Conservation (phyloP, 1,284 basidiomycete species). For the Tremellales sp. region DNA sequence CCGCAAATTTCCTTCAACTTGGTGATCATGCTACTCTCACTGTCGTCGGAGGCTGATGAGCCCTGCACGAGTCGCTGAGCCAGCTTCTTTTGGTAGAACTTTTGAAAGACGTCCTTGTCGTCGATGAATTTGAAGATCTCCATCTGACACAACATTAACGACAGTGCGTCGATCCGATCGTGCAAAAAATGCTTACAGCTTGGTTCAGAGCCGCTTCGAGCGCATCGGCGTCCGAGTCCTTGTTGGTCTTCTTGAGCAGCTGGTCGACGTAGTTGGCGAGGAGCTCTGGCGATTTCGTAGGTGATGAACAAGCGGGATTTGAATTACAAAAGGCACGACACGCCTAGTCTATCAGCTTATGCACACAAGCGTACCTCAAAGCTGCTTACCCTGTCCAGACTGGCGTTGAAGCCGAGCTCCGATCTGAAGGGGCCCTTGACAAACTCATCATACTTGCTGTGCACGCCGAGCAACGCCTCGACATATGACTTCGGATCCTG, state of each 20-base stretch:
- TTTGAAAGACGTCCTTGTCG: slow-evolving; percentile 99
- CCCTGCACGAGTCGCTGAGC: slow-evolving; percentile 91
- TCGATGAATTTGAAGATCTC: slow-evolving; percentile 98
- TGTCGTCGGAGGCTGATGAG: slow-evolving; percentile 92
- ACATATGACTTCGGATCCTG: slow-evolving; percentile 85
- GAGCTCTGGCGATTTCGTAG: slow-evolving; percentile 89
- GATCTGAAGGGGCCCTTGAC: slow-evolving; percentile 87
- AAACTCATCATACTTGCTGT: slow-evolving; percentile 86
- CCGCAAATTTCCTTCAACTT: slow-evolving; percentile 98
- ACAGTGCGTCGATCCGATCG: background rate
- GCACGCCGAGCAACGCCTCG: slow-evolving; percentile 84
- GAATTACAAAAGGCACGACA: slow-evolving; percentile 95
- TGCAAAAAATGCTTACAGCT: slow-evolving; percentile 61
- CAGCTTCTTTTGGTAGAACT: slow-evolving; percentile 96
- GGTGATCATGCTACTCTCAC: slow-evolving; percentile 96
- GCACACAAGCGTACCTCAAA: background rate
- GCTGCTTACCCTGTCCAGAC: slow-evolving; percentile 64
- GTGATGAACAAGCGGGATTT: slow-evolving; percentile 83
- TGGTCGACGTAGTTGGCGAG: slow-evolving; percentile 92
- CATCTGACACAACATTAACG: too few relatives aligned
- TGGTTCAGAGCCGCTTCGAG: slow-evolving; percentile 86
- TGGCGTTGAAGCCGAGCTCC: slow-evolving; percentile 92
- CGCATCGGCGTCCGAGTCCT: slow-evolving; percentile 83
- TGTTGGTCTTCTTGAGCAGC: slow-evolving; percentile 90
- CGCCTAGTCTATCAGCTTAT: slow-evolving; percentile 55